Base-by-base conservation (phyloP, 2,329 filamentous ascomycete species). In the Neopestalotiopsis rosae region DNA sequence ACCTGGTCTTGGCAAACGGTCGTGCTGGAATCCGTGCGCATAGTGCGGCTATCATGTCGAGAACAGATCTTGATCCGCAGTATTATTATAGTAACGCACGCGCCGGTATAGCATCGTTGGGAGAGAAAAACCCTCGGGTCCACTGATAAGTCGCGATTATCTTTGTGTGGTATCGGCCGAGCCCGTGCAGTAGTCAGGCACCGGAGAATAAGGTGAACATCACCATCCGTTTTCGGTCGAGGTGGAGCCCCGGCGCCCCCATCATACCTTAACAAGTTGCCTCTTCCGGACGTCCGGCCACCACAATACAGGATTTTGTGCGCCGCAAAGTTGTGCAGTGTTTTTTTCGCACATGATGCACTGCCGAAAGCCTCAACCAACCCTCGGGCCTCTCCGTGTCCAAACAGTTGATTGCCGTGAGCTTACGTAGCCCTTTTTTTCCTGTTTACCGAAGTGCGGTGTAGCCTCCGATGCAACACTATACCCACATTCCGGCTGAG, bases 391-490 rank as follows among this genome's bases (percentile, higher is more conserved):
- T 42, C 40, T 45, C 14, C 7, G 24, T 61, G 24, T 7, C 32
- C 57, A 30, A 61, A 65, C 62, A 65, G 14, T 40, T 65, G 38
- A 65, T 65, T 65, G 34, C 38, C 20, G 30, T 28, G 40, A 7
- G 62, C n/a, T 65, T 65, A 65, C 62, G 34, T 34, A n/a, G 38
- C 13, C 20, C 20, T 20, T 52, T 28, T 52, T 49, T 64, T 64
- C 34, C 34, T 64, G 40, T 64, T 64, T 64, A 64, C 38, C 61
- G 42, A 64, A 52, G 17, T 64, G 42, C 61, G 61, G 20, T 32
- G 38, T 64, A 52, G 61, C 20, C 38, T 64, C 61, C 61, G 61
- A 64, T 64, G 61, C 61, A 49, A 64, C 61, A 28, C n/a, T 30
- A 24, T 52, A 49, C 61, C 61, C 61, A 62, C 59, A 38, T 64